Evolutionary conservation across 257 asterid genomes (phyloP).

Genomic region (Salvia rosmarinus): DNA sequence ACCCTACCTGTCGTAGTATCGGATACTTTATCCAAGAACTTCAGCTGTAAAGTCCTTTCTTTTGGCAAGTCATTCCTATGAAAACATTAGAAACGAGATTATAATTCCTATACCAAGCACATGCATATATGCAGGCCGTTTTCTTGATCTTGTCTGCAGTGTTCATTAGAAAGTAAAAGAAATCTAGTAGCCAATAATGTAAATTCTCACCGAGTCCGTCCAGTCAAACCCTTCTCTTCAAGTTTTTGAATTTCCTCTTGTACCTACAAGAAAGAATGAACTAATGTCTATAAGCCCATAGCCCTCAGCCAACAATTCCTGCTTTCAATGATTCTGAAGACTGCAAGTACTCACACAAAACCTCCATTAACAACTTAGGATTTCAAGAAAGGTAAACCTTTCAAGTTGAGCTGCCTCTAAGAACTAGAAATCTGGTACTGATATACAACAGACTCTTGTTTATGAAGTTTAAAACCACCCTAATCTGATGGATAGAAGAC

Average conservation of each 20-base stretch:
- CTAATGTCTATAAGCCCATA: neutral
- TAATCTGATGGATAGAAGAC: too few species aligned
- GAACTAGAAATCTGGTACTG: neutral
- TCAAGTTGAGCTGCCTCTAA: neutral
- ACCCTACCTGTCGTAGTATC: constrained; percentile 43
- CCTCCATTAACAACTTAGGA: neutral
- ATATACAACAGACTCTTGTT: too few species aligned
- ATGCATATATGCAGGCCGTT: neutral
- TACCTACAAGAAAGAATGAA: constrained; percentile 43
- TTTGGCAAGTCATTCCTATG: constrained; percentile 37
- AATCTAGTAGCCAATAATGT: neutral
- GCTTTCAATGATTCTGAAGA: neutral
- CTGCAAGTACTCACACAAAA: too few species aligned
- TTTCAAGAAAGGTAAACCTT: constrained; percentile 2
- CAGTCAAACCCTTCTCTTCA: constrained; percentile 2
- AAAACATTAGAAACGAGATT: neutral
- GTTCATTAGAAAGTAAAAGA: neutral
- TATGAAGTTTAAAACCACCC: too few species aligned
- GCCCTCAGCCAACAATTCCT: neutral
- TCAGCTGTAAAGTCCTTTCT: constrained; percentile 43
- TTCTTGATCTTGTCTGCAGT: neutral
- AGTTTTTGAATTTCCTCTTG: constrained; percentile 44
- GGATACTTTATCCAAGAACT: constrained; percentile 46
- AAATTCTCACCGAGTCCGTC: constrained; percentile 43
- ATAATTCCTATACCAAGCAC: neutral